These are phyloP conservation scores for Phoma sp. DNA, from an alignment of 2,329 filamentous ascomycete genomes.

Conservation along the genomic window DNA sequence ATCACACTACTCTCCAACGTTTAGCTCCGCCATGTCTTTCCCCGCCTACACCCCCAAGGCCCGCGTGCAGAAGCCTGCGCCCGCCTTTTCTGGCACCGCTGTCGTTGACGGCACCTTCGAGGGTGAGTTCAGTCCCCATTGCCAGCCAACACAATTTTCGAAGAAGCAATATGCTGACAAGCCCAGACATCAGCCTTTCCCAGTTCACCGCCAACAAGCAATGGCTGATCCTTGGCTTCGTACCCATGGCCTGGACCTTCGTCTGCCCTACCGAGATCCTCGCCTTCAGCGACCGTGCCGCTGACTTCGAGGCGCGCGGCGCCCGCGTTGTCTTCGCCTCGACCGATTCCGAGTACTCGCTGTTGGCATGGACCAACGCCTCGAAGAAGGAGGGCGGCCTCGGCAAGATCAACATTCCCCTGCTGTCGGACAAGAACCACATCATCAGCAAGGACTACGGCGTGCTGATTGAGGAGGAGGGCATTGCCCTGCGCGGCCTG, in stretches of 20 bases:
- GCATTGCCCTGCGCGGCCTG: slow-evolving; percentile 66
- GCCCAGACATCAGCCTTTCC: slow-evolving; percentile 45
- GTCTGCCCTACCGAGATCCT: slow-evolving; percentile 71
- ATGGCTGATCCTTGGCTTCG: slow-evolving; percentile 70
- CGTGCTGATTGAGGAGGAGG: slow-evolving; percentile 68
- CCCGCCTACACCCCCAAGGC: slow-evolving; percentile 45
- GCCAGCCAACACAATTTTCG: neutral
- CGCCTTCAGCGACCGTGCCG: slow-evolving; percentile 66
- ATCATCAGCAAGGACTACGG: slow-evolving; percentile 66
- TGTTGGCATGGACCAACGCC: slow-evolving; percentile 64
- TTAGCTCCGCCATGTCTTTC: slow-evolving; percentile 36
- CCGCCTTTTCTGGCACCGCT: slow-evolving; percentile 46
- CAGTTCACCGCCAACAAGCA: slow-evolving; percentile 52
- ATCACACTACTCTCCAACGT: slow-evolving; percentile 6
- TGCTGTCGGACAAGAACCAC: slow-evolving; percentile 67
- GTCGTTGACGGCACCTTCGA: slow-evolving; percentile 50
- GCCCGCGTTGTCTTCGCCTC: slow-evolving; percentile 66
- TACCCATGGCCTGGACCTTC: slow-evolving; percentile 72
- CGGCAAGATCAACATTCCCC: slow-evolving; percentile 65
- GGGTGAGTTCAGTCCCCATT: slow-evolving; percentile 33
- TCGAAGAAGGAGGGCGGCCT: slow-evolving; percentile 67
- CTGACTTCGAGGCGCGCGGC: slow-evolving; percentile 65
- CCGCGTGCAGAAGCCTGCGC: slow-evolving; percentile 50
- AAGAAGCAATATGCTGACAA: slow-evolving; percentile 14
- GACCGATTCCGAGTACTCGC: slow-evolving; percentile 66